Percentiles rank a stretch among this genome's conserved stretches.
Conservation (phyloP, 139 green algal species). For the Ettlia oleoabundans region DNA sequence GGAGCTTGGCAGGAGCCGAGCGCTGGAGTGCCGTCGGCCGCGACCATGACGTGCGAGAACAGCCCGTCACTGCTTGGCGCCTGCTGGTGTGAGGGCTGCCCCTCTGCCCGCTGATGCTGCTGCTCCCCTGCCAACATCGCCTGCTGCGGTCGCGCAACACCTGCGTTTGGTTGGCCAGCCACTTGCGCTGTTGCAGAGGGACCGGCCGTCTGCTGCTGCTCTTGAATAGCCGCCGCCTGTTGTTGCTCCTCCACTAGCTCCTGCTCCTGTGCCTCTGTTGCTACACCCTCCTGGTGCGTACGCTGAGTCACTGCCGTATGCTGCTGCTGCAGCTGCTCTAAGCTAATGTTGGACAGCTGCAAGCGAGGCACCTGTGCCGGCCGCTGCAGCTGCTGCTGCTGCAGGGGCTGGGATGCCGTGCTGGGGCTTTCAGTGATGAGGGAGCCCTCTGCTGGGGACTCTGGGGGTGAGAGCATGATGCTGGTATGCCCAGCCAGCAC, state of each 20-base stretch:
- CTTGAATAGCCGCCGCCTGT: too few relatives aligned
- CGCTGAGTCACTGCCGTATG: neutral
- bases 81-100: too few relatives aligned
- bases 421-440: neutral
- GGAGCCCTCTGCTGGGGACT: neutral
- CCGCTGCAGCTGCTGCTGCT: neutral
- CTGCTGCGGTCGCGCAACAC: too few relatives aligned
- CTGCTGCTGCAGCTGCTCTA: constrained; percentile 3
- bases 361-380: constrained; percentile 19
- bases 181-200: too few relatives aligned
- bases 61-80: too few relatives aligned
- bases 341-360: constrained; percentile 24
- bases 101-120: too few relatives aligned
- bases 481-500: neutral
- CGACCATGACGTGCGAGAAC: too few relatives aligned
- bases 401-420: neutral
- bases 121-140: too few relatives aligned
- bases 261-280: neutral
- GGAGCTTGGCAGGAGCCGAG: too few relatives aligned
- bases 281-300: neutral
- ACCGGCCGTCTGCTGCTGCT: too few relatives aligned
- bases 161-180: too few relatives aligned
- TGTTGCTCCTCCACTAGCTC: neutral
- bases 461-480: neutral
- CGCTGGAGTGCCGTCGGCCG: too few relatives aligned